phyloP scores from a whole-genome alignment of 768 basidiomycete genomes.

The Cubamyces sp. region DNA sequence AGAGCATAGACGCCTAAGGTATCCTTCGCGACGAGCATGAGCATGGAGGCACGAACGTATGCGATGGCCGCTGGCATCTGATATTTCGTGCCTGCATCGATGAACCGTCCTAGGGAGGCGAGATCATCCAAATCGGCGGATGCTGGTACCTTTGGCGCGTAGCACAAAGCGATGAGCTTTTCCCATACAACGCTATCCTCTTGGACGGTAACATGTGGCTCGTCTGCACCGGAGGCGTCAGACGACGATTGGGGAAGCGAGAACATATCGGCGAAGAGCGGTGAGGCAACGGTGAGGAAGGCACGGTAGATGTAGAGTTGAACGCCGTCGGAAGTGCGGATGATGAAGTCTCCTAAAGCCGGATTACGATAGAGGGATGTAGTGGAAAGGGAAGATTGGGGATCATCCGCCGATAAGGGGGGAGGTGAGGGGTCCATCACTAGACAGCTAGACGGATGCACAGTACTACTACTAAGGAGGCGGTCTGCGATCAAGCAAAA shows the following conservation, averaged over 20 bases:
- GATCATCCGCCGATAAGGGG: too few species aligned
- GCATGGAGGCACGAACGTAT: not conserved
- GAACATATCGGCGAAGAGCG: slow-evolving; percentile 22
- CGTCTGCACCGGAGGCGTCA: not conserved
- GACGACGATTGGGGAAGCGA: slow-evolving; percentile 10
- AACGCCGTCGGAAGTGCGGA: slow-evolving; percentile 24
- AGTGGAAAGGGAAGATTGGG: too few species aligned
- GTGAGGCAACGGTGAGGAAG: slow-evolving; percentile 16
- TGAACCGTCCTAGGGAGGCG: not conserved
- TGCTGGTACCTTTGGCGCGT: slow-evolving; percentile 26
- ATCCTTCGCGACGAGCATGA: not conserved
- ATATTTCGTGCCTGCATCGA: slow-evolving; percentile 26
- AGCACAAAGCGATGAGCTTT: slow-evolving; percentile 26
- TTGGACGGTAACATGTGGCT: slow-evolving; percentile 14
- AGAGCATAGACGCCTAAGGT: slow-evolving; percentile 6
- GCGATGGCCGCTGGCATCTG: slow-evolving; percentile 14
- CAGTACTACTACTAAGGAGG: too few species aligned
- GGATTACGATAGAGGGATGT: too few species aligned
- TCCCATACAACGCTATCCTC: slow-evolving; percentile 27
- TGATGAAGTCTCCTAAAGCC: slow-evolving; percentile 20
- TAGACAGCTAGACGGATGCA: too few species aligned
- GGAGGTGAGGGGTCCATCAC: too few species aligned
- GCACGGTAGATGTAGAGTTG: slow-evolving; percentile 20
- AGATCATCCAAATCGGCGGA: not conserved
- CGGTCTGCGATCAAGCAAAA: too few species aligned